Percentiles rank a stretch among this genome's conserved stretches.
phyloP scores from a whole-genome alignment of 495 filamentous ascomycete species.

The Penicillium canariense region DNA sequence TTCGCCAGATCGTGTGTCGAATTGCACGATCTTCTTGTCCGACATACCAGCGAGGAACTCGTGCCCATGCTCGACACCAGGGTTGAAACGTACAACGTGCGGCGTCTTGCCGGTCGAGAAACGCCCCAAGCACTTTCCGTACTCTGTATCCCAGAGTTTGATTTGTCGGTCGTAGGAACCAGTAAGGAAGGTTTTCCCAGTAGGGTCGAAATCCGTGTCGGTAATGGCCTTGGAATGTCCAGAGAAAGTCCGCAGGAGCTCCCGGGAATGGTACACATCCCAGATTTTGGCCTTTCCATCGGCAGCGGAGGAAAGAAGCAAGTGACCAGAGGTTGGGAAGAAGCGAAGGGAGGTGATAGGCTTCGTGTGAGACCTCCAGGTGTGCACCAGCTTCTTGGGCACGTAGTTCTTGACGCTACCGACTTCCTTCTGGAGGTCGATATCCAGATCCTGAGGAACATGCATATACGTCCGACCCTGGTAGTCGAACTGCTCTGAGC shows the following conservation, averaged over 20 bases:
- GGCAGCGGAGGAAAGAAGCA: constrained; percentile 80
- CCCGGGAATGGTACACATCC: constrained; percentile 86
- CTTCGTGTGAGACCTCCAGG: constrained; percentile 83
- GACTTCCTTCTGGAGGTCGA: constrained; percentile 78
- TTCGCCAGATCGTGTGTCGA: constrained; percentile 81
- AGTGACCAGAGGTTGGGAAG: constrained; percentile 81
- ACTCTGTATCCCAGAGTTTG: constrained; percentile 98
- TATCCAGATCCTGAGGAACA: constrained; percentile 90
- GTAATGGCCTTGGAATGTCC: constrained; percentile 90
- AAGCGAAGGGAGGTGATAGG: constrained; percentile 84
- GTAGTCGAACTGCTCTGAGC: constrained; percentile 80
- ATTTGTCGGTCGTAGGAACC: constrained; percentile 90
- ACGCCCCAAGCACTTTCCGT: constrained; percentile 77
- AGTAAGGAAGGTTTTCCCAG: constrained; percentile 86
- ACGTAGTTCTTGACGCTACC: constrained; percentile 83
- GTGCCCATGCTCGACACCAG: constrained; percentile 66
- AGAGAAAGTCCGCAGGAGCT: constrained; percentile 83
- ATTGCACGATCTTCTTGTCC: constrained; percentile 98
- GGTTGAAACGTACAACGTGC: constrained; percentile 93
- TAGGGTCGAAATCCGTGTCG: constrained; percentile 81
- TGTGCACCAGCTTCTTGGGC: constrained; percentile 89
- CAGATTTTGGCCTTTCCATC: constrained; percentile 92
- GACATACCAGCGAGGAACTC: constrained; percentile 96
- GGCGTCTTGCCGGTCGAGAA: constrained; percentile 93
- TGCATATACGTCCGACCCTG: constrained; percentile 80